Evolutionary conservation across 257 asterid genomes (phyloP).

Genomic region (Jasminum sambac): DNA sequence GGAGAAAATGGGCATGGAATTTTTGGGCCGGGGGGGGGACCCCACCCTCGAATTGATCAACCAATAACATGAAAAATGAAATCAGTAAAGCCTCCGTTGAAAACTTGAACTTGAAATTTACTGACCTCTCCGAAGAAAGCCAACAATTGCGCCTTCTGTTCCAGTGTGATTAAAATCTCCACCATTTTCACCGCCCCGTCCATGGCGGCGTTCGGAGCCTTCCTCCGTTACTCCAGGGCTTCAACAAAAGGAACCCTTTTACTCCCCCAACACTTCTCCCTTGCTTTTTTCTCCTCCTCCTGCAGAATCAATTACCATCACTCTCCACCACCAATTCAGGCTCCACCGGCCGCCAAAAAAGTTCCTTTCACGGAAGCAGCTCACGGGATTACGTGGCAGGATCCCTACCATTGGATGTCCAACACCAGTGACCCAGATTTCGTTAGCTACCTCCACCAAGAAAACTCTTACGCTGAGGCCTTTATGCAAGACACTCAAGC

Average conservation of each 20-base stretch:
- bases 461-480: conserved; percentile 68
- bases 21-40: too few relatives aligned
- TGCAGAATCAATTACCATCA: conserved; percentile 34
- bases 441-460: conserved; percentile 54
- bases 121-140: not conserved
- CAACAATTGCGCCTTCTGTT: not conserved
- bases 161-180: not conserved
- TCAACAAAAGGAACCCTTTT: conserved; percentile 28
- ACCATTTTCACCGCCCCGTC: conserved; percentile 22
- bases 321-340: conserved; percentile 21
- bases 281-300: conserved; percentile 50
- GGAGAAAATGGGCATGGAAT: too few relatives aligned
- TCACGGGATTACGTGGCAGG: conserved; percentile 66
- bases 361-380: conserved; percentile 60
- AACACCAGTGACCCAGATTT: conserved; percentile 76
- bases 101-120: too few relatives aligned
- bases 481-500: conserved; percentile 70
- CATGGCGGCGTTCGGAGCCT: conserved; percentile 37
- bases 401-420: conserved; percentile 91
- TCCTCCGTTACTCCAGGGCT: conserved; percentile 24
- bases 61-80: too few relatives aligned
- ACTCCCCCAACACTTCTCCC: conserved; percentile 27
- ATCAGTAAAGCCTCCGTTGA: not conserved
- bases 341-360: conserved; percentile 68
- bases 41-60: too few relatives aligned